These are phyloP conservation scores for Cutaneotrichosporon spelunceum DNA, from an alignment of 1,284 basidiomycete genomes.

Conservation along the genomic window DNA sequence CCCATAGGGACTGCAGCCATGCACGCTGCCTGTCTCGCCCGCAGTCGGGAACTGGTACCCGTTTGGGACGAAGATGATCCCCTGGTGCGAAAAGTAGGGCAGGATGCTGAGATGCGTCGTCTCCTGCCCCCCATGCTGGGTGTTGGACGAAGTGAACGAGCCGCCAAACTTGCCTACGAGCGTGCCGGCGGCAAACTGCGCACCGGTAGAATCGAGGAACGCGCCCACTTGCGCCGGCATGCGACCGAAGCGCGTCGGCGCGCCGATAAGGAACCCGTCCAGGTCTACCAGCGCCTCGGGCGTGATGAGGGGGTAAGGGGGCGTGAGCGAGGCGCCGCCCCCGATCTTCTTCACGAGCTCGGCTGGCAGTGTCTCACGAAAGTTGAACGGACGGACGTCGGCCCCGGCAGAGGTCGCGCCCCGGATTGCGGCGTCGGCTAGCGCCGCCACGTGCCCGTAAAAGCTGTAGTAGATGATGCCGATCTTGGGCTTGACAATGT, in stretches of 20 bases:
- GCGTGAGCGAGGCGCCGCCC: slow-evolving; percentile 56
- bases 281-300: slow-evolving; percentile 63
- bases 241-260: slow-evolving; percentile 69
- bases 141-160: slow-evolving; percentile 38
- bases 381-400: slow-evolving; percentile 66
- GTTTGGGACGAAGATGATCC: slow-evolving; percentile 62
- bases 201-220: slow-evolving; percentile 70
- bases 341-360: slow-evolving; percentile 72
- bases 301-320: slow-evolving; percentile 66
- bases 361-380: slow-evolving; percentile 73
- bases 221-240: slow-evolving; percentile 53
- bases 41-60: slow-evolving; percentile 65
- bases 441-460: slow-evolving; percentile 72
- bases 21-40: slow-evolving; percentile 61
- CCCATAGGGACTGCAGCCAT: slow-evolving; percentile 64
- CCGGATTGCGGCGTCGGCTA: slow-evolving; percentile 71
- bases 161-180: slow-evolving; percentile 70
- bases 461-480: slow-evolving; percentile 78
- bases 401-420: slow-evolving; percentile 72
- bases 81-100: slow-evolving; percentile 72
- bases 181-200: slow-evolving; percentile 64
- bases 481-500: slow-evolving; percentile 56
- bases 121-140: slow-evolving; percentile 52
- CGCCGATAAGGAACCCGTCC: slow-evolving; percentile 59
- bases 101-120: slow-evolving; percentile 63